Evolutionary conservation across 768 basidiomycete species (phyloP), one percentile per base, ranked within the genome.

Genomic region (Phylloporus arenicola): DNA sequence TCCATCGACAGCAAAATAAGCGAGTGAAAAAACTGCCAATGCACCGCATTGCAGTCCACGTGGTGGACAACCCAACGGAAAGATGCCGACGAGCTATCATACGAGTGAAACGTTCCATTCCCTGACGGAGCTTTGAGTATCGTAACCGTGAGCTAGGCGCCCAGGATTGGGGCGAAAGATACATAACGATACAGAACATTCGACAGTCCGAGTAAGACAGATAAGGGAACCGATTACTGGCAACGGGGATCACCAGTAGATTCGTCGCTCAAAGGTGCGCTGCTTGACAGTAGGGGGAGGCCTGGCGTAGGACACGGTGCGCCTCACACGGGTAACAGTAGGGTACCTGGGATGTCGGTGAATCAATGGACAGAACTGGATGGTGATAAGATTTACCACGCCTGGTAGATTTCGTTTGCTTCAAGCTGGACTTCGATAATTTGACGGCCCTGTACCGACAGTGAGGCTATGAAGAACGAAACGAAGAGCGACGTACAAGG

Each of bases 361-460:
- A 59, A 52, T 19, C 12, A 31, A 24, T 33, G 34, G 27, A 48
- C 30, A 17, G 10, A n/a, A 47, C 16, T 3, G 3, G 52, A 46
- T 8, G 16, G 16, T 14, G 30, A 19, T n/a, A 5, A 39, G 27
- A 62, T 67, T 52, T 55, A 84, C 83, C 81, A 86, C 39, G 84
- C 82, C 48, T 84, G 71, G 77, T 83, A 86, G 48, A 88, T 61
- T 48, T 86, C 81, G 25, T 75, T 73, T 14, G 76, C 70, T 51
- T 90, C 87, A 50, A 92, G 79, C 63, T 87, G 88, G 27, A 92
- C 84, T 63, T 90, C 86, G 54, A 92, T 71, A 57, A 91, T 77
- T 71, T 88, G 86, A 50, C 88, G 84, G 47, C 88, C 89, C 89
- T 92, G 55, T 7, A 45, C 20, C 37, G 37, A 41, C 31, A 17